phyloP scores from a whole-genome alignment of 106 monocot genomes.

The Cymbidium sinense region DNA sequence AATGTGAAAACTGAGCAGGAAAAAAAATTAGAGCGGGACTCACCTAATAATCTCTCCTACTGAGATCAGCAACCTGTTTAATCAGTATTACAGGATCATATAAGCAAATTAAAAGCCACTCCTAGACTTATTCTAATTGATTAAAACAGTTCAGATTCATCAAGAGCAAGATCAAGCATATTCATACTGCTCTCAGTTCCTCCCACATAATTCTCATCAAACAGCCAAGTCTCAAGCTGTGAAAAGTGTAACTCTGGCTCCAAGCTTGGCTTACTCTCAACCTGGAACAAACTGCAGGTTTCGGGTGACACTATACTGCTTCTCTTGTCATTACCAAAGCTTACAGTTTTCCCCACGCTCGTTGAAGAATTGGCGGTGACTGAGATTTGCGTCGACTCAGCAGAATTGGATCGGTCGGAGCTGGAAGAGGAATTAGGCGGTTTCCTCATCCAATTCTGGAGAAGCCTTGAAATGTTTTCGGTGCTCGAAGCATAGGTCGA shows the following conservation, averaged over 20 bases:
- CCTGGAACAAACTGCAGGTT: not conserved
- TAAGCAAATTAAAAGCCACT: no score
- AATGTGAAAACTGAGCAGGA: no score
- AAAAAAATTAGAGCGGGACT: no score
- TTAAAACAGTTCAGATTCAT: not conserved
- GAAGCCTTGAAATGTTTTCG: conserved; percentile 8
- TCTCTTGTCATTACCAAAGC: not conserved
- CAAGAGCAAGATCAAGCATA: not conserved
- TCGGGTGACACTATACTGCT: conserved; percentile 6
- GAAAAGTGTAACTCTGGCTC: conserved; percentile 3
- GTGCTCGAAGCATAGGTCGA: conserved; percentile 12
- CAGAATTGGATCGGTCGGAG: not conserved
- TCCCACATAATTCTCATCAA: conserved; percentile 10
- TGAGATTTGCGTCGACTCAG: no score
- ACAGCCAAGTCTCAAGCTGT: conserved; percentile 18
- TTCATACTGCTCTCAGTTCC: not conserved
- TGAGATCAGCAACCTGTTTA: no score
- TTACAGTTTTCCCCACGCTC: not conserved
- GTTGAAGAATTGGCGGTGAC: not conserved
- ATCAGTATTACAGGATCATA: no score
- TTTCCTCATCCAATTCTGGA: conserved; percentile 9
- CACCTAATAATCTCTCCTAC: no score
- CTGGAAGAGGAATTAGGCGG: not conserved
- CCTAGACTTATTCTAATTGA: no score
- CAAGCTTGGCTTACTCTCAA: conserved; percentile 8